Evolutionary conservation across 177 flowering plant species (phyloP).

Genomic region (Vitis hybrid): DNA sequence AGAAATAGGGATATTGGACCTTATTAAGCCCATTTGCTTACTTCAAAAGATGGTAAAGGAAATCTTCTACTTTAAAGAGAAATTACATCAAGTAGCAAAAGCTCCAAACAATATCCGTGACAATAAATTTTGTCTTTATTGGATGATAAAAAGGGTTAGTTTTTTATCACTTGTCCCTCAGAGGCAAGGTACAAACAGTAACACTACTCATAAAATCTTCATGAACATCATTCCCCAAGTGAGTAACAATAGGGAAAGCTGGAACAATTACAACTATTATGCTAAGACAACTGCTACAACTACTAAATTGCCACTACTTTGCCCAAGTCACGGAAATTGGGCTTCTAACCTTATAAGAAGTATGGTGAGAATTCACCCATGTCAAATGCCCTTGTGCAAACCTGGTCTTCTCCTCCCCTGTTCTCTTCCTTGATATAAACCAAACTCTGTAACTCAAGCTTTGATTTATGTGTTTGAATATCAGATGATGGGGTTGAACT

Average conservation of each 20-base stretch:
- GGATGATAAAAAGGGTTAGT: conserved; percentile 14
- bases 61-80: not conserved
- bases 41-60: not conserved
- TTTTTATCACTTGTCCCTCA: too few species aligned
- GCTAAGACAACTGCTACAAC: not conserved
- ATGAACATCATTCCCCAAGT: not conserved
- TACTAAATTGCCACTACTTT: conserved; percentile 11
- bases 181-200: too few species aligned
- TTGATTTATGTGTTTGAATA: conserved; percentile 53
- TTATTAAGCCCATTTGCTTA: not conserved
- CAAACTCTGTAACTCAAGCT: conserved; percentile 62
- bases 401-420: conserved; percentile 11
- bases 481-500: conserved; percentile 63
- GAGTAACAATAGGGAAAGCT: not conserved
- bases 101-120: not conserved
- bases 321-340: conserved; percentile 84
- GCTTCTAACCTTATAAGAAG: conserved; percentile 60
- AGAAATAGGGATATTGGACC: not conserved
- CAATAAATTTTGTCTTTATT: conserved; percentile 12
- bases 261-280: not conserved
- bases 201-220: not conserved
- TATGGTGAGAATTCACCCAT: conserved; percentile 53
- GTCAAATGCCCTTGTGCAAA: conserved; percentile 67
- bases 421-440: conserved; percentile 53
- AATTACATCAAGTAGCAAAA: not conserved